phyloP scores from a whole-genome alignment of 768 basidiomycete species.

The Cyclocybe aegerita region DNA sequence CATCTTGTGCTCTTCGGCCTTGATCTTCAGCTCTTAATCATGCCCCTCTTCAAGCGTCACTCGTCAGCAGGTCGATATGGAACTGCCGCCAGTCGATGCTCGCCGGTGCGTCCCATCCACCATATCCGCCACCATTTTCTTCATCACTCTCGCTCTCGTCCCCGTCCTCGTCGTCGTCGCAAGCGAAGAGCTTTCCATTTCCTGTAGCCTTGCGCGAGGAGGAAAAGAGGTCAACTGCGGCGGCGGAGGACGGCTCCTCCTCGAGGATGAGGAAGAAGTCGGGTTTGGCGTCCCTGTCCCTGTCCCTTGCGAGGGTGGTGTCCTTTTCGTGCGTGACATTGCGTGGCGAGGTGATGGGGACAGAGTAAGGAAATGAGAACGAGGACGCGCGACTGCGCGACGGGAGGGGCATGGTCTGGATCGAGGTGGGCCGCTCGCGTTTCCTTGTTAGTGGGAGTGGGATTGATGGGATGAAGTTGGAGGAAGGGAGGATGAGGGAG shows the following conservation, averaged over 20 bases:
- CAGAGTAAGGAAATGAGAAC: not conserved
- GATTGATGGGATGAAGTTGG: constrained; percentile 27
- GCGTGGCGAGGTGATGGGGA: too few species aligned
- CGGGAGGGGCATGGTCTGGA: constrained; percentile 27
- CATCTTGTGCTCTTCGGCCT: too few species aligned
- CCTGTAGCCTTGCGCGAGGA: too few species aligned
- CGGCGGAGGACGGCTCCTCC: constrained; percentile 30
- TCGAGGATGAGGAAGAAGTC: constrained; percentile 40
- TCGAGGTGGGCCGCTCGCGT: constrained; percentile 22
- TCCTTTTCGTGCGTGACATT: too few species aligned
- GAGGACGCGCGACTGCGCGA: constrained; percentile 23
- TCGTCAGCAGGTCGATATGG: constrained; percentile 42
- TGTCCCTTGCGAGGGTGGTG: constrained; percentile 19
- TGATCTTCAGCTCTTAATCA: too few species aligned
- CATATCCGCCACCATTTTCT: too few species aligned
- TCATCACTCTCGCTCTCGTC: constrained; percentile 20
- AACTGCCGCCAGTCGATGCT: constrained; percentile 59
- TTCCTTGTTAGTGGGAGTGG: constrained; percentile 16
- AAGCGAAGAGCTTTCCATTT: too few species aligned
- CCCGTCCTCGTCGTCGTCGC: too few species aligned
- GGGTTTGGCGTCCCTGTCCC: constrained; percentile 24
- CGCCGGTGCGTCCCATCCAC: constrained; percentile 37
- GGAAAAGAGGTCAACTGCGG: too few species aligned
- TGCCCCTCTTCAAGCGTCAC: constrained; percentile 21
- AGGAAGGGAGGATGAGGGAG: constrained; percentile 37